Evolutionary conservation across 257 asterid species (phyloP), one percentile per base, ranked within the genome.

Genomic region (Rauvolfia tetraphylla): DNA sequence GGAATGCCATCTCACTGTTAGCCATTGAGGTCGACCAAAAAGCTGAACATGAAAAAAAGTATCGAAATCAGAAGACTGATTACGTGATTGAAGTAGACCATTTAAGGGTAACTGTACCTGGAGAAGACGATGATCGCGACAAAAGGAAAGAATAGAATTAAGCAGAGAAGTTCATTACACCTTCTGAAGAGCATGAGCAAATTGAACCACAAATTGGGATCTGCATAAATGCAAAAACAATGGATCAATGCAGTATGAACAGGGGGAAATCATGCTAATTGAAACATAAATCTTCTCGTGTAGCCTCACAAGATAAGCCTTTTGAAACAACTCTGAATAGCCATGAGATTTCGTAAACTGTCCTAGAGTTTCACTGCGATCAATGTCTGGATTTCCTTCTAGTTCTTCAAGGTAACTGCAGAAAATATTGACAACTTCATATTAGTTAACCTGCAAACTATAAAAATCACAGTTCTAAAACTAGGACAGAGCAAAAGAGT

Each of bases 11-110:
- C 85, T 92, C 18, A 95, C 93, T 0, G 99, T 91, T 42, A 92
- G 98, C 98, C 97, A 92, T 66, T 90, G 98, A 59, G 98, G 98
- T 68, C 96, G 95, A 57, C 97, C 98, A 71, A 95, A 83, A 71
- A 95, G 89, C 99, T 95, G 80, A 42, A 71, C 58, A 81, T 66
- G 69, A 39, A 72, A 2, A 39, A 51, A 48, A 56, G 38, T 22
- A 25, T 25, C n/a, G 10, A 42, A 18, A 41, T 54, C 27, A 31
- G 6, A 71, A 56, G 15, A 38, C 3, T 39, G 4, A 44, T 39
- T 0, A 23, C 20, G 17, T 71, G 73, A 1, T 62, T 57, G 58
- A 34, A 48, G 12, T 6, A 49, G 42, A 48, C 4, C n/a, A n/a
- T n/a, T n/a, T n/a, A n/a, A 75, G 51, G 76, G 27, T n/a, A n/a